Conservation (phyloP, 495 filamentous ascomycete species). For the Jackrogersella minutella region DNA sequence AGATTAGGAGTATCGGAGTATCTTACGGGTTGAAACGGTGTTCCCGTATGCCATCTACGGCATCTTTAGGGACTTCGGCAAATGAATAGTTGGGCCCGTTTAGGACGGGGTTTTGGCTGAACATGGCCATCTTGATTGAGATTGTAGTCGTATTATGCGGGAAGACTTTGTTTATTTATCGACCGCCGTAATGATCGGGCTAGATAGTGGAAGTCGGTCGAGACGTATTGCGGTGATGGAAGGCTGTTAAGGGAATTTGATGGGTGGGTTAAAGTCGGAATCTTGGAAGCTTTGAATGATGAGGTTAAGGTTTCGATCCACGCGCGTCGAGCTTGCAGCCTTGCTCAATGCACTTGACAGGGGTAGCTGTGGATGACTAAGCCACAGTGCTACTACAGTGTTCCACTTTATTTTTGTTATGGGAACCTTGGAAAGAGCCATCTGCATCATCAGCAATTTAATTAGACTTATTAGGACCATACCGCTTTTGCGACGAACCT, state of each 20-base stretch:
- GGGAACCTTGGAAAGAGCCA: constrained; percentile 26
- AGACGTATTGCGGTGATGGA: constrained; percentile 30
- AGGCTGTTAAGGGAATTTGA: constrained; percentile 2
- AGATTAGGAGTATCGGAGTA: constrained; percentile 7
- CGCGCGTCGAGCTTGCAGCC: constrained; percentile 62
- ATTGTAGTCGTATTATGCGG: constrained; percentile 16
- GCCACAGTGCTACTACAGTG: not conserved
- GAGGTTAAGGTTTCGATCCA: constrained; percentile 26
- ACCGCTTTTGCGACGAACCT: constrained; percentile 20
- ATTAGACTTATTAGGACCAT: not conserved
- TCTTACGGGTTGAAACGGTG: constrained; percentile 94
- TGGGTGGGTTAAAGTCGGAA: constrained; percentile 27
- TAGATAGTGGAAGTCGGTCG: not conserved
- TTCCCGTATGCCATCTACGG: constrained; percentile 62
- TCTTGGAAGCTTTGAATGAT: constrained; percentile 31
- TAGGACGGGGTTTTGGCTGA: constrained; percentile 68
- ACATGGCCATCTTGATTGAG: constrained; percentile 61
- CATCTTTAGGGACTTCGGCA: constrained; percentile 58
- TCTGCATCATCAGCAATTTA: constrained; percentile 31
- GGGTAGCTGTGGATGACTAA: constrained; percentile 45
- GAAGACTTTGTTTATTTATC: not conserved
- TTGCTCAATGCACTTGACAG: constrained; percentile 42
- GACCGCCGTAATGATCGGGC: not conserved
- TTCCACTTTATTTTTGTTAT: constrained; percentile 16
- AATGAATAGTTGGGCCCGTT: constrained; percentile 68